Percentiles rank a stretch among this genome's conserved stretches.
Evolutionary conservation across 2,329 filamentous ascomycete species (phyloP).

Genomic region (Cordyceps cateniannulata): DNA sequence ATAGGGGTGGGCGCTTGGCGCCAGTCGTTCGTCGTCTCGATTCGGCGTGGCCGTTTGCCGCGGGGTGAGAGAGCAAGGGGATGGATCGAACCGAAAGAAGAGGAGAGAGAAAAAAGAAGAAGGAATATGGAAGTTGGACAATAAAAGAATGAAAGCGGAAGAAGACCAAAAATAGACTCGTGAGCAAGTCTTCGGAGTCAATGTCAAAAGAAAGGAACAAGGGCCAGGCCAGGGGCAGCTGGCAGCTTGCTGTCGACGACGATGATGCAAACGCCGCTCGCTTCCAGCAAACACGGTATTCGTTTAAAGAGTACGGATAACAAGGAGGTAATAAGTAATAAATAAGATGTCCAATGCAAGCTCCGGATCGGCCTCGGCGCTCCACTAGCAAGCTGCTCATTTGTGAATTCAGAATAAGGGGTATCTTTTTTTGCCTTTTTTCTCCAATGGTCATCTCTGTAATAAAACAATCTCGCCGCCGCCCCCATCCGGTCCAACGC

Average conservation of each 20-base stretch:
- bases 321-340: not conserved
- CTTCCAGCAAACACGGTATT: not conserved
- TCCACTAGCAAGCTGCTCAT: not conserved
- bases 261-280: not conserved
- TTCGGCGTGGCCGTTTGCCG: not conserved
- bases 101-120: not conserved
- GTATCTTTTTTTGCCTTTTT: not conserved
- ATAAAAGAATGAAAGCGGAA: not conserved
- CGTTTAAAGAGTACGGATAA: not conserved
- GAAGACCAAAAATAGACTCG: not conserved
- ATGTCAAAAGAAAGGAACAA: not conserved
- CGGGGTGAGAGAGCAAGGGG: not conserved
- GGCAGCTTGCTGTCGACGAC: not conserved
- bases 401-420: not conserved
- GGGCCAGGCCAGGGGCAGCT: not conserved
- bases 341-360: not conserved
- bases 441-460: not conserved
- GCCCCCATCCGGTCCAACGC: not conserved
- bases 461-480: not conserved
- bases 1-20: not conserved
- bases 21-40: not conserved
- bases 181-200: not conserved
- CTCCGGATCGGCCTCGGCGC: not conserved
- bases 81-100: too few relatives aligned
- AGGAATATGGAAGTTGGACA: not conserved